Conservation (phyloP, 2,329 filamentous ascomycete genomes). For the Phyllosticta citriasiana region DNA sequence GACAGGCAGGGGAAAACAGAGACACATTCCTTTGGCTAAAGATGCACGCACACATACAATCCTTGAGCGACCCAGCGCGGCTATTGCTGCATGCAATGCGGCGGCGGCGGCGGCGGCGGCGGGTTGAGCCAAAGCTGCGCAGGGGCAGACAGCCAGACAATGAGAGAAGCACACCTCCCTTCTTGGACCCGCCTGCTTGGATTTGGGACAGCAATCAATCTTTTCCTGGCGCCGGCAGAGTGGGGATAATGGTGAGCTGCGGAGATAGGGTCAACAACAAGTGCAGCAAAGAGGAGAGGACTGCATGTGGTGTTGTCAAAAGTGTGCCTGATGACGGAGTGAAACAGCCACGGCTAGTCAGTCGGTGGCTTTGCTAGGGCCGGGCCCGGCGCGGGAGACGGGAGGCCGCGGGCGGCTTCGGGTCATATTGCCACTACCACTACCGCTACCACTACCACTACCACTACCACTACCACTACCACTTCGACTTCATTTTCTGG, state of each 20-base stretch:
- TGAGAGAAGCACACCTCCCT: not conserved
- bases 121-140: not conserved
- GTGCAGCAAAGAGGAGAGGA: not conserved
- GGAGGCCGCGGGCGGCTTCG: not conserved
- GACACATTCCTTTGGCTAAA: not conserved
- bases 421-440: not conserved
- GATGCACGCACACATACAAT: not conserved
- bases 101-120: not conserved
- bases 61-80: not conserved
- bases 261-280: not conserved
- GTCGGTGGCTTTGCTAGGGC: not conserved
- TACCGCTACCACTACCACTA: not conserved
- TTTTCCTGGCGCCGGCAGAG: not conserved
- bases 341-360: not conserved
- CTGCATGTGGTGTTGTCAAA: not conserved
- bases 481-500: not conserved
- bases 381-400: not conserved
- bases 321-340: not conserved
- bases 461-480: not conserved
- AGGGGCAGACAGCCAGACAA: not conserved
- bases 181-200: not conserved
- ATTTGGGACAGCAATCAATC: not conserved
- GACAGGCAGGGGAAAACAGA: not conserved
- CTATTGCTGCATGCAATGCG: not conserved
- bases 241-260: not conserved